Percentiles rank a stretch among this genome's conserved stretches.
Evolutionary conservation across 352 stramenopile species (phyloP).

Genomic region (Phytopythium montanum): DNA sequence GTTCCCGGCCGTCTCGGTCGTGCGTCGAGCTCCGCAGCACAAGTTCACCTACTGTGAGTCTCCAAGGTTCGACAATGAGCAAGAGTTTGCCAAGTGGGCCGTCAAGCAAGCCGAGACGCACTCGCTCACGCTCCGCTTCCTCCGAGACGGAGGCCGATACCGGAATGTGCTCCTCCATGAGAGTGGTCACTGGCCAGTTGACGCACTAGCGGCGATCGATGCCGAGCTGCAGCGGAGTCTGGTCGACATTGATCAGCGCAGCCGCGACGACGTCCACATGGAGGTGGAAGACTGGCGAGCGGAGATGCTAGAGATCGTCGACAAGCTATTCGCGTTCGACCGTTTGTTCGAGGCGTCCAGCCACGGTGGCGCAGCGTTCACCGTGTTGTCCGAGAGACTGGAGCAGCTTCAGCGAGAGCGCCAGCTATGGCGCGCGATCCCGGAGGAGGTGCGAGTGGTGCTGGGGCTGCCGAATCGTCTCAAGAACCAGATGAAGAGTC

Average conservation of each 20-base stretch:
- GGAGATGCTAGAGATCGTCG: slow-evolving; percentile 10
- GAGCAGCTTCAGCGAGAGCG: slow-evolving; percentile 10
- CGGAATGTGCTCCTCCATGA: background rate
- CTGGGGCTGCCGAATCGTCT: slow-evolving; percentile 17
- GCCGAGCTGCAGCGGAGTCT: slow-evolving; percentile 20
- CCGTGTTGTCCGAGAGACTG: too few species aligned
- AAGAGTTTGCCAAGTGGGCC: slow-evolving; percentile 9
- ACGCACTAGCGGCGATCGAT: slow-evolving; percentile 19
- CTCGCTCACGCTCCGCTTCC: background rate
- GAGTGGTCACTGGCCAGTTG: background rate
- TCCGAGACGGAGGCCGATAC: background rate
- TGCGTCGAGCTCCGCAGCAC: background rate
- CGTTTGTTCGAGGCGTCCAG: slow-evolving; percentile 15
- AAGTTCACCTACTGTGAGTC: background rate
- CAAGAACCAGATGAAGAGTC: slow-evolving; percentile 23
- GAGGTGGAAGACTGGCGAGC: slow-evolving; percentile 21
- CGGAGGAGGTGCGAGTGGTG: too few species aligned
- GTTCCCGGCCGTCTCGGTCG: slow-evolving; percentile 3
- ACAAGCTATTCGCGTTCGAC: slow-evolving; percentile 33
- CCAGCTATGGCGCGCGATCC: too few species aligned
- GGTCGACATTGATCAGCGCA: slow-evolving; percentile 7
- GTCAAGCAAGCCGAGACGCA: background rate
- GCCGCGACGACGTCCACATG: slow-evolving; percentile 15
- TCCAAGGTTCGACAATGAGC: too few species aligned
- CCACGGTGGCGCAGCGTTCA: background rate